phyloP scores from a whole-genome alignment of 83 land plant species.

The Picea mariana region DNA sequence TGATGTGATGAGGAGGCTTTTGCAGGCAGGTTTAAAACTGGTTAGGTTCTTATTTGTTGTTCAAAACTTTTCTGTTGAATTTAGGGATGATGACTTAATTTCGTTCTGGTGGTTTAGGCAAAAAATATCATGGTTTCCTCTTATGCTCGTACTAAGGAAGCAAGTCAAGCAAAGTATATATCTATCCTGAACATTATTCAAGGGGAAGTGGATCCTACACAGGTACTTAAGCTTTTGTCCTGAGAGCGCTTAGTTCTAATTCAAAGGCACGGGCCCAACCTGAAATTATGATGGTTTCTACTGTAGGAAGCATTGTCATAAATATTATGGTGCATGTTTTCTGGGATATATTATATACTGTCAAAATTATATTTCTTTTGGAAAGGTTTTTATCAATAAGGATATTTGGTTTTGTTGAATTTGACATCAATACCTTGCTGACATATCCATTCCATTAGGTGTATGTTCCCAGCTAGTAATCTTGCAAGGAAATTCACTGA shows the following conservation, averaged over 20 bases:
- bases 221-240: constrained; percentile 48
- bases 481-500: background rate
- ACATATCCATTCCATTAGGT: background rate
- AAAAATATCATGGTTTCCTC: constrained; percentile 99
- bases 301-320: background rate
- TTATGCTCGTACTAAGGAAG: constrained; percentile 97
- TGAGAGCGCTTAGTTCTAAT: background rate
- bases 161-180: constrained; percentile 98
- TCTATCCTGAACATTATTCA: constrained; percentile 97
- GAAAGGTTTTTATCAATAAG: background rate
- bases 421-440: background rate
- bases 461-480: background rate
- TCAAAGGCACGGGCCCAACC: background rate
- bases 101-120: constrained; percentile 49
- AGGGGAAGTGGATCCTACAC: constrained; percentile 99
- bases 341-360: background rate
- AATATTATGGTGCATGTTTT: background rate
- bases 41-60: background rate
- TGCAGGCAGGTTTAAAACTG: constrained; percentile 66
- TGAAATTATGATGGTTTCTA: background rate
- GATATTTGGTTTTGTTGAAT: background rate
- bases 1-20: constrained; percentile 99
- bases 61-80: background rate
- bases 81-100: constrained; percentile 9
- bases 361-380: background rate